Base-by-base conservation (phyloP, 768 basidiomycete genomes). In the Lepiota venenata region DNA sequence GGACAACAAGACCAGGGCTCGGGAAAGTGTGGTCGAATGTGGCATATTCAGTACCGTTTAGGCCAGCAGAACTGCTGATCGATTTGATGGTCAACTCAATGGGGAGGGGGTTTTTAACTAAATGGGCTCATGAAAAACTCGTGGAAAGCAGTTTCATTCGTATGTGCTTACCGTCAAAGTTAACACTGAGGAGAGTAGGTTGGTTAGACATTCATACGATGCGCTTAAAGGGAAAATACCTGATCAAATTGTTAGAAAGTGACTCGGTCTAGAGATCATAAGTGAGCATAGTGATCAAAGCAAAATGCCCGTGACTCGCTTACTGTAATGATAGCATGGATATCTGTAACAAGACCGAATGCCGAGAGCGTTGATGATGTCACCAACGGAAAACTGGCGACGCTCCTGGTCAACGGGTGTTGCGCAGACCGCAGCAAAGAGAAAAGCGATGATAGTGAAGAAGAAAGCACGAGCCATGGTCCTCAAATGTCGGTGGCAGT, bases 1-100 rank as follows among this genome's bases (percentile, higher is more conserved):
- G 73, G 1, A 84, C 77, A 9, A 84, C 77, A 18, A 82, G 69
- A 40, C 82, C 70, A 42, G 81, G 81, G 35, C 60, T 67, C 47
- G 74, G 61, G 71, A 87, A 87, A 3, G 74, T 70, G 57, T 84
- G 79, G 57, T 77, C 74, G 64, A 87, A 87, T 41, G 73, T 72
- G 16, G 85, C 84, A 59, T 75, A 87, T 32, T 70, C 74, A 36
- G 77, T 75, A 12, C 75, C 78, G 52, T 83, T 75, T 46, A 87
- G 66, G 0, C 78, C 77, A 3, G 77, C 77, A 47, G 75, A 63
- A 52, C 71, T 68, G 48, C 64, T 65, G 18, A 79, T 69, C 50
- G 66, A 63, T 57, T 77, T 72, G 57, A 81, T 69, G 25, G 73
- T 76, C 41, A 81, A 68, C 47, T 78, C 77, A 40, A 78, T 61